Percentiles rank a stretch among this genome's conserved stretches.
phyloP scores from a whole-genome alignment of 495 filamentous ascomycete species.

The Trichoderma asperelloides region DNA sequence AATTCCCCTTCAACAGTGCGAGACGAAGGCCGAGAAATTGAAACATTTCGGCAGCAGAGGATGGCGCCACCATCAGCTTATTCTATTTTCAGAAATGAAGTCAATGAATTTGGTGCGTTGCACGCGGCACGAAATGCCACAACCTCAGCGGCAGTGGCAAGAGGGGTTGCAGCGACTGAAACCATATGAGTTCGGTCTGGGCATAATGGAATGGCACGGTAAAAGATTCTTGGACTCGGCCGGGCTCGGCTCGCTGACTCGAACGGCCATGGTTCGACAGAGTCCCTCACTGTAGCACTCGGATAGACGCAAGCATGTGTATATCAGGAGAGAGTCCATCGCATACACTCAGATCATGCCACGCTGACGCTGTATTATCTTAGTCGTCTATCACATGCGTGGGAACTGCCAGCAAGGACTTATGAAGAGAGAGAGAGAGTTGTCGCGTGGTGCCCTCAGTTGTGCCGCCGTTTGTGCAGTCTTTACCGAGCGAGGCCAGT shows the following conservation, averaged over 20 bases:
- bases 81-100: neutral
- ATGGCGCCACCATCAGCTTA: slow-evolving; percentile 8
- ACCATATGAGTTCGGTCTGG: neutral
- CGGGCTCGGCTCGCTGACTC: neutral
- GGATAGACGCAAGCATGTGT: neutral
- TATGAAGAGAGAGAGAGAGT: neutral
- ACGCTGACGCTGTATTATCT: neutral
- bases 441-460: neutral
- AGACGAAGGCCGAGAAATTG: neutral
- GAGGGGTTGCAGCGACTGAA: neutral
- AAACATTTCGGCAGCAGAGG: neutral
- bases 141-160: neutral
- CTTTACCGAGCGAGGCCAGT: too few species aligned
- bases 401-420: neutral
- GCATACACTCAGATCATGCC: neutral
- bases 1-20: neutral
- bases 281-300: neutral
- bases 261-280: neutral
- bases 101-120: neutral
- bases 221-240: neutral
- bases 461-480: too few species aligned
- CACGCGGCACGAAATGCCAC: neutral
- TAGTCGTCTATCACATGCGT: neutral
- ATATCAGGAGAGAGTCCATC: neutral
- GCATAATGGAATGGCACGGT: neutral